Evolutionary conservation across 2,329 filamentous ascomycete species (phyloP), one percentile per base, ranked within the genome.

Genomic region (Hysterium pulicare): DNA sequence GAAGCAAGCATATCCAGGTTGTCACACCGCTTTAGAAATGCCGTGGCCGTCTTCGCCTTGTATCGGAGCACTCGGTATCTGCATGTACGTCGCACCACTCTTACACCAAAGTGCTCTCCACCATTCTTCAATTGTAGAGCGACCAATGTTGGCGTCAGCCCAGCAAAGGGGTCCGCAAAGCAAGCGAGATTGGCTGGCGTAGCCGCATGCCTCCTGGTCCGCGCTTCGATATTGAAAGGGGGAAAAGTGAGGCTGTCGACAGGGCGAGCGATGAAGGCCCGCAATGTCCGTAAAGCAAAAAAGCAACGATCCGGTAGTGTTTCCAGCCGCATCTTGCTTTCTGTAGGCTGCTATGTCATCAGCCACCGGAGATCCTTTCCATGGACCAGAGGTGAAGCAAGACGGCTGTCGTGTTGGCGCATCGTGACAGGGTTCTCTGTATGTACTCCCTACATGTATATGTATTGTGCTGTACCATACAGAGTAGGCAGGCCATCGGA

Each of bases 221-320:
- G 32, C 32, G n/a, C 32, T 20, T 16, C 19, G 32, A 16, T 20
- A 20, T 10, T 16, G 32, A 34, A 19, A 15, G n/a, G 19, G 24
- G 4, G n/a, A 34, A 34, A 38, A 38, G 35, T 38, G 35, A 38
- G 35, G 35, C 35, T 38, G 35, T 15, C 23, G 17, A 24, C 17
- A 24, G 17, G 34, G 19, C 33, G n/a, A 4, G n/a, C 13, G 33
- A 21, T 20, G 16, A 21, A 19, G 20, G 28, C 13, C 13, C 28
- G 28, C n/a, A 16, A 32, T 32, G 17, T n/a, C n/a, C n/a, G 28
- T 16, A n/a, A 16, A 32, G 28, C 28, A 16, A 32, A 10, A 3
- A 32, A 4, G n/a, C 13, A 16, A 13, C 28, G n/a, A 16, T 32
- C 28, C 28, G 28, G 4, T 32, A 5, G n/a, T 32, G n/a, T n/a